Evolutionary conservation across 768 basidiomycete species (phyloP), one percentile per base, ranked within the genome.

Genomic region (Rhodosporidiobolus sp.): DNA sequence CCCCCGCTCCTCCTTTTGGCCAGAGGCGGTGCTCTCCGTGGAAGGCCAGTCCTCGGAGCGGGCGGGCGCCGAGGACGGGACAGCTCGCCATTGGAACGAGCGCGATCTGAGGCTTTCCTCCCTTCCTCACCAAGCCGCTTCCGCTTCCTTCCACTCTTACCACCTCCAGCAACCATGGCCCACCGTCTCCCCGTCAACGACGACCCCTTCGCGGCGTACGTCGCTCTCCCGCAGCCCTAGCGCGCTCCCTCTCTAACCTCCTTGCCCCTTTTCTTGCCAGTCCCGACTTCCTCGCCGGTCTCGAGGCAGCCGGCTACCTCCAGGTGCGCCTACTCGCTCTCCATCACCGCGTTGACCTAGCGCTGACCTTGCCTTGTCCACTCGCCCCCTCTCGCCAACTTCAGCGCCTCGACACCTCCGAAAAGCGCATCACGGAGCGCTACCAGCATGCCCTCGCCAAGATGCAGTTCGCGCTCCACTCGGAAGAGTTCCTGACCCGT

Each of bases 381-480:
- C n/a, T n/a, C n/a, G n/a, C n/a, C 46, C 11, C 35, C 30, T 52
- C 43, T 46, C 10, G 28, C 22, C 35, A 22, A 26, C 24, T 9
- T 16, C n/a, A 59, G 63, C 67, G 70, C 26, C 69, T 75, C 67
- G 74, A 75, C 69, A 65, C 59, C 3, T 62, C 58, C 12, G 74
- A 75, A 59, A 61, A 34, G 3, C 49, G 74, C 28, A 75, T 75
- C 69, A 75, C 74, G 5, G 66, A 66, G 22, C 66, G 74, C 30
- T 75, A 62, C 74, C 74, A 75, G 63, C 74, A 75, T 52, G 69
- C 67, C 3, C 69, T 74, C 57, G 48, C 65, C 45, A 74, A 75
- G 63, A 67, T 70, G 55, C 28, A 61, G 48, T 75, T 71, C 55
- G 74, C 74, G 24, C 54, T 67, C 14, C 74, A 71, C 70, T 62